Evolutionary conservation across 139 green algal genomes (phyloP), one percentile per base, ranked within the genome.

Genomic region (Chlamydomonas sp.): DNA sequence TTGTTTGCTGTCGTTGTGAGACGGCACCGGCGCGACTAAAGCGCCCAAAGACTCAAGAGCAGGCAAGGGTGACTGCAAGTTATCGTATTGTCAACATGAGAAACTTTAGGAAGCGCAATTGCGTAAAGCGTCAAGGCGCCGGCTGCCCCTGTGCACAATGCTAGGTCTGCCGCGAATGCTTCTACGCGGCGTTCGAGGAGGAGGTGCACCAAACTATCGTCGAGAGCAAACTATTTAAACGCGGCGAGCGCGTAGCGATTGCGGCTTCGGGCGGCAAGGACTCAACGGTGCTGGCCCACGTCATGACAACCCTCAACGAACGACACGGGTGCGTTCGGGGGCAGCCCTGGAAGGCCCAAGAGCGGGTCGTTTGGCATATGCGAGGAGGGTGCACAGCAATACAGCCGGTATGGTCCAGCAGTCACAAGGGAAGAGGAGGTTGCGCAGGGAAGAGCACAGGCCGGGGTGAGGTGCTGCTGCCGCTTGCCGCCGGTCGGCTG

Each of bases 241-340:
- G 79, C 1, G 98, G 98, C 3, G 96, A 99, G 75, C 88, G 93
- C 5, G 95, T 99, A 2, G 98, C 98, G 0, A 86, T 99, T 49
- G 98, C 91, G 3, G 98, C 98, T 2, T 99, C 96, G 6, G 96
- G 96, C 49, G 97, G 97, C 82, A 99, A 99, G 91, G 98, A 99
- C 90, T 99, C 97, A 0, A 99, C 98, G 1, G 98, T 99, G 80
- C 93, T 99, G 20, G 97, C 97, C 0, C 95, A 99, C 86, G 90
- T 99, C n/a, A 63, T 99, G 20, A 98, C 95, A 0, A 90, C 94
- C 12, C 94, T 99, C 1, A 99, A 99, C 90, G 63, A 88, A 15
- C 93, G 97, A 0, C 93, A 99, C 88, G 78, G 92, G 93, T 98
- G 83, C 82, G 91, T 49, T 2, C 2, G 62, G n/a, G n/a, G n/a